Conservation (phyloP, 257 asterid genomes). For the Gardenia jasminoides region DNA sequence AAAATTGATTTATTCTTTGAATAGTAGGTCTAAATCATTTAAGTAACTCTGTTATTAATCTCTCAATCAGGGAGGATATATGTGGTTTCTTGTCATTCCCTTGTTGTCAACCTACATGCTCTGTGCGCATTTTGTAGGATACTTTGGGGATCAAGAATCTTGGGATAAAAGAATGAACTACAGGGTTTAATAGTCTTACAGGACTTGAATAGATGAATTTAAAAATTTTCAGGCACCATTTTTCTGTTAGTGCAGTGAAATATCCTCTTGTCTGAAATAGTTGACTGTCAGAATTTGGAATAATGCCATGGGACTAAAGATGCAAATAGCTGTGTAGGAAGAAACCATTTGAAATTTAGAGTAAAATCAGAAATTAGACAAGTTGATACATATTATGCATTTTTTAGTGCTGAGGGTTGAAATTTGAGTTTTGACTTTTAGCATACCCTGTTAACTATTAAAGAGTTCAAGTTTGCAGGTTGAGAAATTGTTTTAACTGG, state of each 20-base stretch:
- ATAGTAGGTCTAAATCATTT: background rate
- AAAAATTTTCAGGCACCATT: background rate
- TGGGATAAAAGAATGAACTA: background rate
- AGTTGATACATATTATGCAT: background rate
- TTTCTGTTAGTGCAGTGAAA: background rate
- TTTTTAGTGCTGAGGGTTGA: background rate
- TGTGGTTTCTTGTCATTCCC: background rate
- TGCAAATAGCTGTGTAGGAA: background rate
- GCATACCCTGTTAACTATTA: background rate
- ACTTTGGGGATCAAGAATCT: background rate
- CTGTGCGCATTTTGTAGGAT: no score
- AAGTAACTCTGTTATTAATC: background rate
- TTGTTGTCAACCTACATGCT: background rate
- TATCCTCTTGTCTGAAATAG: background rate
- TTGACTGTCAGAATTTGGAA: background rate
- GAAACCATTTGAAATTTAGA: background rate
- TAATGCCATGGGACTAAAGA: background rate
- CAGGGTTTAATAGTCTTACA: background rate
- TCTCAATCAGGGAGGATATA: background rate
- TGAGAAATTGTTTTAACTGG: background rate
- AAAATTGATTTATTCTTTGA: background rate
- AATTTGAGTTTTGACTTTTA: no score
- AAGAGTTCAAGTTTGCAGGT: background rate
- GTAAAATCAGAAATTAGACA: background rate
- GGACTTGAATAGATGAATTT: background rate